These are phyloP conservation scores for Stereum hirsutum DNA, from an alignment of 1,284 basidiomycete genomes.

Conservation along the genomic window DNA sequence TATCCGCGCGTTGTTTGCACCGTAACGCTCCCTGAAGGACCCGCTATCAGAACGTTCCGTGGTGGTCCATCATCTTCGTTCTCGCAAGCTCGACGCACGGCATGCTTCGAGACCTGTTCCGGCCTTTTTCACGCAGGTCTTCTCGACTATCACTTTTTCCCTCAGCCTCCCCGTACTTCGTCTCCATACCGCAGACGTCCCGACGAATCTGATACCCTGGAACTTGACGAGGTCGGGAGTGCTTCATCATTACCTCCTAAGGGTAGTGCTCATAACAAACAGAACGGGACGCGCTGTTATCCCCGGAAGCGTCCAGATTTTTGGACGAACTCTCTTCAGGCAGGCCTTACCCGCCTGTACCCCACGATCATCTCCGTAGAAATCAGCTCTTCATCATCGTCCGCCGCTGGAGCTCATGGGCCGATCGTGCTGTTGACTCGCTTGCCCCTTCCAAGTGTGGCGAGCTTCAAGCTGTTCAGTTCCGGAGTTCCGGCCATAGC, in stretches of 20 bases:
- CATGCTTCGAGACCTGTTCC: constrained; percentile 46
- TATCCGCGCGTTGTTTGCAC: constrained; percentile 32
- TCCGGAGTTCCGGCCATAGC: constrained; percentile 35
- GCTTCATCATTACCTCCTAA: constrained; percentile 6
- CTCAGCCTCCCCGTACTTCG: constrained; percentile 19
- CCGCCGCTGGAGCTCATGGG: constrained; percentile 24
- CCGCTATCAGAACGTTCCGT: constrained; percentile 28
- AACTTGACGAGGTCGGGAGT: constrained; percentile 8
- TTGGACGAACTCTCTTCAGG: constrained; percentile 38
- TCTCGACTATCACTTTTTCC: constrained; percentile 43
- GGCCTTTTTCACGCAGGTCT: constrained; percentile 38
- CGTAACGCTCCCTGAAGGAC: constrained; percentile 34
- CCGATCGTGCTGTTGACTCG: constrained; percentile 60
- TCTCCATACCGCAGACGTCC: constrained; percentile 8
- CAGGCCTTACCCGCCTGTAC: constrained; percentile 29
- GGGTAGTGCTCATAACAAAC: constrained; percentile 16
- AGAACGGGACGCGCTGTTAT: constrained; percentile 42
- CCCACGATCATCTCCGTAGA: constrained; percentile 49
- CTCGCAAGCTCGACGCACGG: constrained; percentile 45
- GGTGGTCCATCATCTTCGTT: constrained; percentile 37
- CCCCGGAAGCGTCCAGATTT: constrained; percentile 48
- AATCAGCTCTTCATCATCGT: constrained; percentile 32
- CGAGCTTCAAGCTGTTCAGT: constrained; percentile 48
- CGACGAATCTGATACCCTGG: constrained; percentile 9
- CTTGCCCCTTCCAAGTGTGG: constrained; percentile 48